Percentiles rank a stretch among this genome's conserved stretches.
Evolutionary conservation across 352 stramenopile genomes (phyloP).

Genomic region (Phytophthora sansomeana): DNA sequence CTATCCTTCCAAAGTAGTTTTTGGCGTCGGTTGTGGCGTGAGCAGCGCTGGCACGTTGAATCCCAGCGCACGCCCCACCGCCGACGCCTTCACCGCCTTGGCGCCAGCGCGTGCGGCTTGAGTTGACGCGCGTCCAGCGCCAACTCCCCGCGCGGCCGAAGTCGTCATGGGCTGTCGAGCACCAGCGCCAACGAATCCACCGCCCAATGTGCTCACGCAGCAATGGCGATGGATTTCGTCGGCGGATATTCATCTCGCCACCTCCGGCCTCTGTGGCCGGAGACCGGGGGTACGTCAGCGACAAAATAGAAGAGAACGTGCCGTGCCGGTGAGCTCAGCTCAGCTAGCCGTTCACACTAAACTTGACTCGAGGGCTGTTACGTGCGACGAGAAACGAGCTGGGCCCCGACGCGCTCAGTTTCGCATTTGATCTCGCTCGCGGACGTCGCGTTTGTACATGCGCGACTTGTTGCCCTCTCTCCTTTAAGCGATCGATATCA

Average conservation of each 20-base stretch:
- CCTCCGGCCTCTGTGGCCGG: not conserved
- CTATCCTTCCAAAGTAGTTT: conserved; percentile 12
- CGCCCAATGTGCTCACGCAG: not conserved
- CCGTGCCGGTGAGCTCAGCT: conserved; percentile 2
- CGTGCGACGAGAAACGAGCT: conserved; percentile 29
- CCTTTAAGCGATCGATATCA: conserved; percentile 2
- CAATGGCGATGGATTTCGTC: conserved; percentile 6
- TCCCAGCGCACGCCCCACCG: not conserved
- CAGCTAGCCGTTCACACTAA: conserved; percentile 34
- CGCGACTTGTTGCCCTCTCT: not conserved
- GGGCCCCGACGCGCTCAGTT: conserved; percentile 31
- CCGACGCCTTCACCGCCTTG: not conserved
- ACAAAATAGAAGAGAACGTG: conserved; percentile 42
- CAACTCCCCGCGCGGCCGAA: conserved; percentile 7
- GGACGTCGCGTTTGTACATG: conserved; percentile 20
- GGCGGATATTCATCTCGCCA: not conserved
- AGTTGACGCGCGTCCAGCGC: conserved; percentile 23
- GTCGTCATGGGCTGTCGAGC: conserved; percentile 40
- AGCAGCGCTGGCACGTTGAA: conserved; percentile 24
- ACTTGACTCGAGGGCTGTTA: conserved; percentile 30
- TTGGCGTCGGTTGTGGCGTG: conserved; percentile 11
- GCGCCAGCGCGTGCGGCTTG: not conserved
- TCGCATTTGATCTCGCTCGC: conserved; percentile 26
- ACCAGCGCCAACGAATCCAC: not conserved
- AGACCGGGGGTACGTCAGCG: conserved; percentile 25